These are phyloP conservation scores for Penicillium sp. DNA, from an alignment of 2,329 filamentous ascomycete genomes.

Conservation along the genomic window DNA sequence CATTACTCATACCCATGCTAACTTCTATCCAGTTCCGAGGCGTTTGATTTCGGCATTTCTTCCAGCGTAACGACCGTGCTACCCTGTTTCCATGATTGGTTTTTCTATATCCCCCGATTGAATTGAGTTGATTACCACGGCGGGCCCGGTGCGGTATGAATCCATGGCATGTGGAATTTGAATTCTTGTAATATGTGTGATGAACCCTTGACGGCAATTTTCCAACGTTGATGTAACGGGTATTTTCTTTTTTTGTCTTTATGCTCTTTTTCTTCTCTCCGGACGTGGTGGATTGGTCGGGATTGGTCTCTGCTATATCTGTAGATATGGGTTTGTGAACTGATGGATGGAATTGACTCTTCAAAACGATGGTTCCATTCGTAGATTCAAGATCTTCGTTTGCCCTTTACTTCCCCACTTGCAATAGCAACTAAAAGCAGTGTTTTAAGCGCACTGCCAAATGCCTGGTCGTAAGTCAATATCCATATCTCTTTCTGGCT, in stretches of 20 bases:
- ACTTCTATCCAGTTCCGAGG: slow-evolving; percentile 48
- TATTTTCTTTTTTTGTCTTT: slow-evolving; percentile 4
- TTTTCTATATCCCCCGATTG: slow-evolving; percentile 19
- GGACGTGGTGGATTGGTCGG: neutral
- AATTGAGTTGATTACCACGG: slow-evolving; percentile 25
- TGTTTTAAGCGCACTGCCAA: too few species aligned
- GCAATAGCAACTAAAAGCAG: too few species aligned
- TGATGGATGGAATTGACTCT: slow-evolving; percentile 7
- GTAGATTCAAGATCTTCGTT: neutral
- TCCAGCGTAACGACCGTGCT: slow-evolving; percentile 10
- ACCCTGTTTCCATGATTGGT: slow-evolving; percentile 13
- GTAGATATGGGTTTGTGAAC: slow-evolving; percentile 10
- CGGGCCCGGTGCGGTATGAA: slow-evolving; percentile 27
- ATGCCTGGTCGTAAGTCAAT: too few species aligned
- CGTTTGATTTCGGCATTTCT: slow-evolving; percentile 34
- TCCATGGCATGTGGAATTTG: slow-evolving; percentile 1
- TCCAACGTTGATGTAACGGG: slow-evolving; percentile 11
- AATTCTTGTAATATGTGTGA: slow-evolving; percentile 25
- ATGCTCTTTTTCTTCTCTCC: neutral
- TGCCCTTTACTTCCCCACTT: neutral
- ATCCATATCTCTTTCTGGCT: too few species aligned
- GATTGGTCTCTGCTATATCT: slow-evolving; percentile 4
- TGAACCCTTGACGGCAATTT: slow-evolving; percentile 12
- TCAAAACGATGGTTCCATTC: neutral
- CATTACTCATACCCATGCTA: slow-evolving; percentile 17